These are phyloP conservation scores for Carex pumila DNA, from an alignment of 176 grass and related monocot species.

Conservation along the genomic window DNA sequence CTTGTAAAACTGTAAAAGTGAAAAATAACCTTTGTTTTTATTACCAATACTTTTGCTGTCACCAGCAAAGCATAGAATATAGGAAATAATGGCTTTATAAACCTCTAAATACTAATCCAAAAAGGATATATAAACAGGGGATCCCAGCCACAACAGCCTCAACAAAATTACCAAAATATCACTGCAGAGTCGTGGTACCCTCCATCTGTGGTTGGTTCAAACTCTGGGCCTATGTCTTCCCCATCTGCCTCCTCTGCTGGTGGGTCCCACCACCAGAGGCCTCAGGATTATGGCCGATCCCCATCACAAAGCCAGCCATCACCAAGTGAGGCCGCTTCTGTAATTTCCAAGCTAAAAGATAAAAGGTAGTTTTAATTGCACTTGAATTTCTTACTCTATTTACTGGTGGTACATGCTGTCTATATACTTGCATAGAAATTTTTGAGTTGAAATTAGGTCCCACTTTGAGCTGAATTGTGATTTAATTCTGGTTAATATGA, in stretches of 20 bases:
- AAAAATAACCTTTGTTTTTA: background rate
- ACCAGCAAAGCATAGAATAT: background rate
- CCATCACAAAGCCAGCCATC: conserved; percentile 60
- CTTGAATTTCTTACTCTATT: conserved; percentile 20
- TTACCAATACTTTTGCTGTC: background rate
- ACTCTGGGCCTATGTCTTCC: conserved; percentile 51
- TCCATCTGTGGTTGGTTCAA: conserved; percentile 43
- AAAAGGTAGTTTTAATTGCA: conserved; percentile 45
- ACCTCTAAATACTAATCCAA: background rate
- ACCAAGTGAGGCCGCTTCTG: conserved; percentile 68
- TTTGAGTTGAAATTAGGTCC: background rate
- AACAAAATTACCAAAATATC: conserved; percentile 54
- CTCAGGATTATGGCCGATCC: conserved; percentile 43
- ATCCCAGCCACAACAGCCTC: conserved; percentile 49
- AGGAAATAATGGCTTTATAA: background rate
- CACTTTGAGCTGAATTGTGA: background rate
- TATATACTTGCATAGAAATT: background rate
- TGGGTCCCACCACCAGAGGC: conserved; percentile 43
- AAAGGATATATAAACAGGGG: conserved; percentile 27
- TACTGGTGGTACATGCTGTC: conserved; percentile 17
- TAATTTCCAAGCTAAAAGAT: conserved; percentile 74
- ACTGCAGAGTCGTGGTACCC: conserved; percentile 77
- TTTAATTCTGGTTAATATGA: conserved; percentile 3
- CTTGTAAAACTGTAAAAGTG: background rate
- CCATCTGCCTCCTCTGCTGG: conserved; percentile 40